phyloP scores from a whole-genome alignment of 129 eudicot species.

The carrot (Daucus carota) region DNA sequence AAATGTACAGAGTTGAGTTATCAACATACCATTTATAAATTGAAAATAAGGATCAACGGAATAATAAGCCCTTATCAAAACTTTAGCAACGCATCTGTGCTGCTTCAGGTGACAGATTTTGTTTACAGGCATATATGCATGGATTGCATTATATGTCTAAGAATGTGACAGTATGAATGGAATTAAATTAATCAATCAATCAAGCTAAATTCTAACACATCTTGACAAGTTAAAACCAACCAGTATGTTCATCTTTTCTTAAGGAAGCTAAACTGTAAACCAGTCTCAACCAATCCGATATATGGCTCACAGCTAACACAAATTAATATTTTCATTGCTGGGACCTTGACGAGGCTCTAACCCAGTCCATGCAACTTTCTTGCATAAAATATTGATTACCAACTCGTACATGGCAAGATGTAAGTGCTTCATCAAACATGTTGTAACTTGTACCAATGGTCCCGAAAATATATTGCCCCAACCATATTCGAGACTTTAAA shows the following conservation, averaged over 20 bases:
- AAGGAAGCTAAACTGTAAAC: background rate
- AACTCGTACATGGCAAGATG: background rate
- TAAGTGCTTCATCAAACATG: background rate
- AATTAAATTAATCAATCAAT: background rate
- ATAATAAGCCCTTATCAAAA: background rate
- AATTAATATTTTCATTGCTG: background rate
- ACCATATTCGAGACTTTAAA: background rate
- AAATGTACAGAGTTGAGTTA: background rate
- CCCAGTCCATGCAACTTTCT: background rate
- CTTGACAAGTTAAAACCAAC: background rate
- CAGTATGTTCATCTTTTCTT: background rate
- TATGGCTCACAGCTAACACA: background rate
- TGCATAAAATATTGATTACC: background rate
- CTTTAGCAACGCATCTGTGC: background rate
- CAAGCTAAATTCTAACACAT: background rate
- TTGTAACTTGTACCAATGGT: no score
- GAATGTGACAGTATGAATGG: background rate
- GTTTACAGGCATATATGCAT: background rate
- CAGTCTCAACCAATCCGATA: background rate
- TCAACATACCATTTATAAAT: background rate
- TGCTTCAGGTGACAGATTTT: background rate
- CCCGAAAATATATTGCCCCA: background rate
- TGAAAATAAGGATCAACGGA: background rate
- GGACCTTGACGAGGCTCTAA: background rate
- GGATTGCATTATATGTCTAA: background rate